These are phyloP conservation scores for Wickerhamiella azyma DNA, from an alignment of 805 yeast species.

Conservation along the genomic window DNA sequence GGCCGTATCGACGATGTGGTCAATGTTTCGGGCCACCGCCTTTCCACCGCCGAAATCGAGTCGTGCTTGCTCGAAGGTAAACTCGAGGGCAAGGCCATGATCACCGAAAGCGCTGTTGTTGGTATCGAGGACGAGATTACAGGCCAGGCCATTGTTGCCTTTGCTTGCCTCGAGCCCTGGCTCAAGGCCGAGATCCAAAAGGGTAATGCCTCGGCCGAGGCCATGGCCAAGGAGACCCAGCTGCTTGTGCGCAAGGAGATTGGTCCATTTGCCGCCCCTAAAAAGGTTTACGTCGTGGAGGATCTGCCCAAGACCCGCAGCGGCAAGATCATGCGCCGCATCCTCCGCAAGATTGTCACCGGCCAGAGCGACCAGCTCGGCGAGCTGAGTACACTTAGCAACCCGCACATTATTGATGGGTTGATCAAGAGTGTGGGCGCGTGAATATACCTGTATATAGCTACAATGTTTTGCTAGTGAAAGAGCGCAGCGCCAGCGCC, in stretches of 20 bases:
- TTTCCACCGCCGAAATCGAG: constrained; percentile 97
- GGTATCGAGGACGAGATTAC: constrained; percentile 91
- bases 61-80: constrained; percentile 39
- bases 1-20: constrained; percentile 99
- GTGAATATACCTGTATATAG: not conserved
- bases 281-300: constrained; percentile 63
- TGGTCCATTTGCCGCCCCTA: constrained; percentile 93
- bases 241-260: constrained; percentile 83
- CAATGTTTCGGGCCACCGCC: constrained; percentile 92
- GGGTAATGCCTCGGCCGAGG: constrained; percentile 25
- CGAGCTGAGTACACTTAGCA: constrained; percentile 77
- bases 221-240: constrained; percentile 55
- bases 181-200: constrained; percentile 40
- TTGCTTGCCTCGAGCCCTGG: constrained; percentile 41
- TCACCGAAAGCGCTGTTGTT: constrained; percentile 93
- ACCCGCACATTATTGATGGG: constrained; percentile 70
- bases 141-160: constrained; percentile 95
- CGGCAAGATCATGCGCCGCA: constrained; percentile 97
- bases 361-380: constrained; percentile 91
- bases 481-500: no score
- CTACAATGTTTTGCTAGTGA: not conserved
- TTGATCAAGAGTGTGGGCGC: constrained; percentile 32
- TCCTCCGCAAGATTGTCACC: constrained; percentile 80
- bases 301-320: constrained; percentile 98
- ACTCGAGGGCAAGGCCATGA: constrained; percentile 59